Evolutionary conservation across 1,139 yeast genomes (phyloP).

Genomic region (Geotrichum candidum): DNA sequence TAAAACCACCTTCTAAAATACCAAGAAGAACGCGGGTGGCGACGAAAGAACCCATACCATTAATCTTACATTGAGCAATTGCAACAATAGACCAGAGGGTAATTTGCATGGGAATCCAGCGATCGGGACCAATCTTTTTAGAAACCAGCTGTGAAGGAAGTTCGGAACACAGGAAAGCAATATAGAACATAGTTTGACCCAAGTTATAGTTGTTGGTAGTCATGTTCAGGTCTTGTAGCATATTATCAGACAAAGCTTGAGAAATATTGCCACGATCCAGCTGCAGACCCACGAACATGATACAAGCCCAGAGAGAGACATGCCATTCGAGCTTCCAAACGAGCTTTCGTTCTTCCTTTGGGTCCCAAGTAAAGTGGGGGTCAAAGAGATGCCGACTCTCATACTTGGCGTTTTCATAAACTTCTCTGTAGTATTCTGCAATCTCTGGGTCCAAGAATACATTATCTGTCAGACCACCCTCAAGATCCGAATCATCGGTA

Average conservation of each 20-base stretch:
- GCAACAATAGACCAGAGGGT: conserved; percentile 48
- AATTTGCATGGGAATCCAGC: conserved; percentile 51
- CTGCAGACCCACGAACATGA: conserved; percentile 48
- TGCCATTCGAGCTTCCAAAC: conserved; percentile 41
- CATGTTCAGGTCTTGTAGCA: conserved; percentile 42
- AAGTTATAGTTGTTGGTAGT: conserved; percentile 46
- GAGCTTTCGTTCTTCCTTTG: conserved; percentile 41
- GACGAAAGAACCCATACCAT: conserved; percentile 37
- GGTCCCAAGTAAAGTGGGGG: conserved; percentile 45
- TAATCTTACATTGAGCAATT: conserved; percentile 41
- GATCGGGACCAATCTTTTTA: conserved; percentile 49
- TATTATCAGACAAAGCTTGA: conserved; percentile 48
- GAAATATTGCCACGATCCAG: conserved; percentile 47
- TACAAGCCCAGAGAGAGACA: conserved; percentile 43
- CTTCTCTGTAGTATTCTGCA: conserved; percentile 38
- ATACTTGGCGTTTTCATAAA: conserved; percentile 42
- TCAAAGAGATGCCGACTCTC: conserved; percentile 45
- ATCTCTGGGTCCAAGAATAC: conserved; percentile 38
- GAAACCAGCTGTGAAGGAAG: conserved; percentile 51
- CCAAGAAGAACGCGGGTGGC: conserved; percentile 45
- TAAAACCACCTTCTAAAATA: conserved; percentile 49
- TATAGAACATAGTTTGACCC: conserved; percentile 44
- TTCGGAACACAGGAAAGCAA: conserved; percentile 45
- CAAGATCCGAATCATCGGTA: background rate
- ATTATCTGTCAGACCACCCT: background rate